Evolutionary conservation across 345 rosid genomes (phyloP).

Genomic region (Camelina sativa): DNA sequence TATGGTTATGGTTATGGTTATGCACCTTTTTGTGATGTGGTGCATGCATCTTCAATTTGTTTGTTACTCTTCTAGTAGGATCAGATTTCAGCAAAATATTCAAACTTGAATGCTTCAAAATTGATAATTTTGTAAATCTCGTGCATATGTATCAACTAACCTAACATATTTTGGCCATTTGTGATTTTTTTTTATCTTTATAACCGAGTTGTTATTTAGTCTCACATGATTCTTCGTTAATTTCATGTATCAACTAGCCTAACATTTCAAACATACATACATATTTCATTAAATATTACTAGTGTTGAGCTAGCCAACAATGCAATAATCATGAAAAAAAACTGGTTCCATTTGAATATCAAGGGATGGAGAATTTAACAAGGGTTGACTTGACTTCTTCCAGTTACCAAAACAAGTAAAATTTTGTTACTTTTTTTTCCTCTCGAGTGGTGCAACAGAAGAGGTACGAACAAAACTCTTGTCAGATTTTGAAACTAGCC

Average conservation of each 20-base stretch:
- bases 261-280: background rate
- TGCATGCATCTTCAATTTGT: constrained; percentile 35
- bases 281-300: background rate
- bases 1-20: constrained; percentile 38
- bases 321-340: background rate
- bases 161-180: background rate
- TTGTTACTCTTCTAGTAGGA: background rate
- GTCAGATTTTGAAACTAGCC: constrained; percentile 18
- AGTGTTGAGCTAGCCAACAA: background rate
- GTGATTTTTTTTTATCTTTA: background rate
- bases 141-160: background rate
- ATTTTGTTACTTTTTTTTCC: background rate
- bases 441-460: background rate
- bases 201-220: background rate
- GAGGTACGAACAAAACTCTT: constrained; percentile 5
- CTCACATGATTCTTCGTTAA: no score
- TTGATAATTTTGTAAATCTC: background rate
- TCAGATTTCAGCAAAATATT: constrained; percentile 1
- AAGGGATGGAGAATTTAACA: background rate
- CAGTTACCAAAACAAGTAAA: background rate
- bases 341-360: background rate
- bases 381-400: constrained; percentile 15
- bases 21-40: constrained; percentile 34
- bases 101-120: background rate
- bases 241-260: no score